phyloP scores from a whole-genome alignment of 192 early-diverging fungal species.

The Gonapodya sp. region DNA sequence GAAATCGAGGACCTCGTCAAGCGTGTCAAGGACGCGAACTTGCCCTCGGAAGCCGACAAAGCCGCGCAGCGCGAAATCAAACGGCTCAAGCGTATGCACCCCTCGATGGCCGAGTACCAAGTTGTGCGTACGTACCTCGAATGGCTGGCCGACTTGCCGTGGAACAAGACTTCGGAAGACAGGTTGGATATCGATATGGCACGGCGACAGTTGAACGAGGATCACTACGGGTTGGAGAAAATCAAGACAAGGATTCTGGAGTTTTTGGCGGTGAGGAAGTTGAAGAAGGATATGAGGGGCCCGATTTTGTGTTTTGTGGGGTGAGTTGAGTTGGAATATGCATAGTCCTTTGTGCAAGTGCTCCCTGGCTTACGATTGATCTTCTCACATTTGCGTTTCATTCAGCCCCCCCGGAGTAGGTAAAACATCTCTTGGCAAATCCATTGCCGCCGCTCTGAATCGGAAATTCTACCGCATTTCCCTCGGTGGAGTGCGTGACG shows the following conservation, averaged over 20 bases:
- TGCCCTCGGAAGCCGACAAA: constrained; percentile 51
- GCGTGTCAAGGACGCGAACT: constrained; percentile 40
- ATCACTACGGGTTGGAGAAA: constrained; percentile 72
- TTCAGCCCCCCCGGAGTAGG: constrained; percentile 46
- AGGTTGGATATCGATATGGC: constrained; percentile 58
- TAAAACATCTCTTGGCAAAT: constrained; percentile 74
- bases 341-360: background rate
- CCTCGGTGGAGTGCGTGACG: constrained; percentile 75
- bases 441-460: constrained; percentile 63
- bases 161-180: constrained; percentile 49
- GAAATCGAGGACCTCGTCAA: constrained; percentile 51
- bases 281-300: constrained; percentile 61
- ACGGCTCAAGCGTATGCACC: constrained; percentile 57
- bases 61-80: constrained; percentile 54
- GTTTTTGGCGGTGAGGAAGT: constrained; percentile 71
- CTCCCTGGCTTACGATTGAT: background rate
- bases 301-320: constrained; percentile 71
- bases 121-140: constrained; percentile 71
- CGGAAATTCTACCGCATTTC: constrained; percentile 75
- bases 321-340: constrained; percentile 25
- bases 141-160: constrained; percentile 66
- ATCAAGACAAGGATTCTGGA: constrained; percentile 77
- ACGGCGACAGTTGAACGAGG: constrained; percentile 56
- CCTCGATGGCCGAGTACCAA: constrained; percentile 65
- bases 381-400: background rate